Evolutionary conservation across 495 filamentous ascomycete genomes (phyloP).

Genomic region (Acidomyces sp.): DNA sequence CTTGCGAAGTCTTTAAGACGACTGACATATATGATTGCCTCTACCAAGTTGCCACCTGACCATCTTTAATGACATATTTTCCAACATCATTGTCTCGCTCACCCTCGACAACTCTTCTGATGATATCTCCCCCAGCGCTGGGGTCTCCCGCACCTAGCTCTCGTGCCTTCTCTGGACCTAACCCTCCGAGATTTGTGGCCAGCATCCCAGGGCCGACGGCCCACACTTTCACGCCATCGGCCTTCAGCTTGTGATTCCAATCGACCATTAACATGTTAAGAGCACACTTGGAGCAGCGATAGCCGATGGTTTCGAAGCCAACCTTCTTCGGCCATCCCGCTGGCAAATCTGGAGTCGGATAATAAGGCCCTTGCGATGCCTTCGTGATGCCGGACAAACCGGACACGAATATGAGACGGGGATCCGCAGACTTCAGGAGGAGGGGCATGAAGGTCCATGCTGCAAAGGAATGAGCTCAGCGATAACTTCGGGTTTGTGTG

Average conservation of each 20-base stretch:
- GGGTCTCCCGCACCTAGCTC: constrained; percentile 14
- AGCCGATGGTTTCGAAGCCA: constrained; percentile 23
- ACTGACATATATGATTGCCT: too few species aligned
- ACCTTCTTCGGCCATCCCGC: constrained; percentile 36
- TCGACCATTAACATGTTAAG: constrained; percentile 53
- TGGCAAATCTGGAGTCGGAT: constrained; percentile 11
- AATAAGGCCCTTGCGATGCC: constrained; percentile 18
- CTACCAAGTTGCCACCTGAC: neutral
- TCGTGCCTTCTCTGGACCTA: constrained; percentile 23
- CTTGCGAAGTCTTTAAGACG: too few species aligned
- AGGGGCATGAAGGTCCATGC: constrained; percentile 35
- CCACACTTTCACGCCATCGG: constrained; percentile 49
- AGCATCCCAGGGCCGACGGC: constrained; percentile 41
- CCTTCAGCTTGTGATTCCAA: constrained; percentile 37
- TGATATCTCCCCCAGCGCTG: neutral
- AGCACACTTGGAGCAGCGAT: constrained; percentile 42
- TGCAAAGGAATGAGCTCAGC: too few species aligned
- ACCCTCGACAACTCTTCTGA: neutral
- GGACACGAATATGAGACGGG: constrained; percentile 33
- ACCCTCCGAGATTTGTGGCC: constrained; percentile 37
- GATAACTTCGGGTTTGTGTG: too few species aligned
- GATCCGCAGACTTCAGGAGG: constrained; percentile 34
- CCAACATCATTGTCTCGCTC: neutral
- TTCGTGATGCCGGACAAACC: constrained; percentile 35
- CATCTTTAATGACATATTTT: neutral